These are phyloP conservation scores for Cyberlindnera petersonii DNA, from an alignment of 805 yeast genomes.

Conservation along the genomic window DNA sequence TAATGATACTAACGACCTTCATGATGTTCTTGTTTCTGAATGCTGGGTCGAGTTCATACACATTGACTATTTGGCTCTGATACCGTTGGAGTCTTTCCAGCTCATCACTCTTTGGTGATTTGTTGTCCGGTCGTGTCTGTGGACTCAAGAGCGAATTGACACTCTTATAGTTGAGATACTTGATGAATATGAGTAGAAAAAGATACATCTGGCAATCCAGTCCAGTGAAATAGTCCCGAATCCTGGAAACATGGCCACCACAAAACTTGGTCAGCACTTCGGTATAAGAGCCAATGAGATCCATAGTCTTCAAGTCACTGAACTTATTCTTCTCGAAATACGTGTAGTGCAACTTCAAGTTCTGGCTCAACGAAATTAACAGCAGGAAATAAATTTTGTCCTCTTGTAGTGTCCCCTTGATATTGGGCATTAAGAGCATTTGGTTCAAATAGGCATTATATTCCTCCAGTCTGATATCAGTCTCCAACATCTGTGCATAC, in stretches of 20 bases:
- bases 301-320: slow-evolving; percentile 18
- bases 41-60: slow-evolving; percentile 7
- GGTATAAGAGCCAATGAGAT: slow-evolving; percentile 5
- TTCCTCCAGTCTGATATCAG: slow-evolving; percentile 17
- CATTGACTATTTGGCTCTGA: slow-evolving; percentile 8
- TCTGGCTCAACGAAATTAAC: slow-evolving; percentile 12
- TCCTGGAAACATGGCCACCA: background rate
- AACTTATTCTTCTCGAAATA: slow-evolving; percentile 13
- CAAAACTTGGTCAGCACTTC: slow-evolving; percentile 3
- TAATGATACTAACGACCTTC: slow-evolving; percentile 6
- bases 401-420: slow-evolving; percentile 1
- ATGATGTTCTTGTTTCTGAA: slow-evolving; percentile 4
- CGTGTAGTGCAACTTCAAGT: slow-evolving; percentile 19
- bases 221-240: slow-evolving; percentile 15
- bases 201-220: slow-evolving; percentile 24
- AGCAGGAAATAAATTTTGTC: slow-evolving; percentile 7
- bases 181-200: slow-evolving; percentile 20
- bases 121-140: slow-evolving; percentile 2
- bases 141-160: slow-evolving; percentile 10
- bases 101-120: slow-evolving; percentile 6
- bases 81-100: slow-evolving; percentile 5
- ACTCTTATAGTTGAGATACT: slow-evolving; percentile 21
- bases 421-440: background rate
- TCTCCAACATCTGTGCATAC: slow-evolving; percentile 8
- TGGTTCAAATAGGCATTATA: slow-evolving; percentile 9